Evolutionary conservation across 1,139 yeast species (phyloP).

Genomic region (Sugiyamaella grinbergsii): DNA sequence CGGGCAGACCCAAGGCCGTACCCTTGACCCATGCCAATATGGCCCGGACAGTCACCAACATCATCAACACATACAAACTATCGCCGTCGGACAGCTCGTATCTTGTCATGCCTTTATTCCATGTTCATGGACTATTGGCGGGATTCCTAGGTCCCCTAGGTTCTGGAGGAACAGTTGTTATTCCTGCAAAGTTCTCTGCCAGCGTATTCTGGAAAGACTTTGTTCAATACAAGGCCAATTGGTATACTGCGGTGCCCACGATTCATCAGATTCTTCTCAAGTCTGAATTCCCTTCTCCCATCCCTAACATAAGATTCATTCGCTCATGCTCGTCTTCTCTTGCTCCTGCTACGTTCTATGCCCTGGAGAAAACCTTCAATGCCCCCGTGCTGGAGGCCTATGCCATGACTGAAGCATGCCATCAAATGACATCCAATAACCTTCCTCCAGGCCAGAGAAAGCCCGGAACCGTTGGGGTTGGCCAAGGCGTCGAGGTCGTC

Average conservation of each 20-base stretch:
- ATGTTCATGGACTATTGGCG: conserved; percentile 69
- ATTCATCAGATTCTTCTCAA: conserved; percentile 64
- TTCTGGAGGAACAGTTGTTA: conserved; percentile 60
- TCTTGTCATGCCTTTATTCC: conserved; percentile 72
- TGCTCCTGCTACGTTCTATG: conserved; percentile 61
- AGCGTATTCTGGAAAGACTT: conserved; percentile 60
- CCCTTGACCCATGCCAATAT: conserved; percentile 65
- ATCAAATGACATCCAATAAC: conserved; percentile 71
- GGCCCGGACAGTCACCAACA: conserved; percentile 58
- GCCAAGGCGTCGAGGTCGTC: conserved; percentile 64
- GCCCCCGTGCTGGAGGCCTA: conserved; percentile 74
- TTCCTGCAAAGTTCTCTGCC: conserved; percentile 63
- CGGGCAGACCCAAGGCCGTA: conserved; percentile 72
- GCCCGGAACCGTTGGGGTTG: conserved; percentile 71
- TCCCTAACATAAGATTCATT: conserved; percentile 59
- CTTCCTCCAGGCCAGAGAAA: conserved; percentile 63
- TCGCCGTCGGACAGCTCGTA: conserved; percentile 53
- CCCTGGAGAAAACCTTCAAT: conserved; percentile 55
- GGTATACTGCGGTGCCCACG: conserved; percentile 78
- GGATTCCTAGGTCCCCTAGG: conserved; percentile 61
- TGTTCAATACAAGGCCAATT: conserved; percentile 51
- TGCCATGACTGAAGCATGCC: conserved; percentile 77
- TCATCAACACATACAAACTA: conserved; percentile 56
- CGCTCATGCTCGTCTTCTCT: conserved; percentile 69
- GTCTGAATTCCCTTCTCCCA: conserved; percentile 50